A percentile compares a stretch with the other conserved stretches of the same genome.
phyloP scores from a whole-genome alignment of 345 rosid species.

The Sisymbrium irio region DNA sequence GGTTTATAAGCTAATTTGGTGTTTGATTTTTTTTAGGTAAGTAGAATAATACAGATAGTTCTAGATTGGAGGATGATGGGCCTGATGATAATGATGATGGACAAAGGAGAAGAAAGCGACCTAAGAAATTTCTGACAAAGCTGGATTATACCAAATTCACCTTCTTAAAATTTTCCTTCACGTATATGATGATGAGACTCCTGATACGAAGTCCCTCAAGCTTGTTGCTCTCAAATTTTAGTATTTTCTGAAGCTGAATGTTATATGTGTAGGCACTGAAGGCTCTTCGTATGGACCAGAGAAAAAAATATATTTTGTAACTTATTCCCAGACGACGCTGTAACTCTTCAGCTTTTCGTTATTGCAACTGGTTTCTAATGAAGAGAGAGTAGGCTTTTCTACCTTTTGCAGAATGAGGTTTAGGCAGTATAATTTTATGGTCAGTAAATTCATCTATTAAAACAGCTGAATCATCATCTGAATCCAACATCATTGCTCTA shows the following conservation, averaged over 20 bases:
- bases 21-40: slow-evolving; percentile 43
- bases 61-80: slow-evolving; percentile 79
- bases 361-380: slow-evolving; percentile 48
- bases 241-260: slow-evolving; percentile 73
- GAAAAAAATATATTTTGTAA: slow-evolving; percentile 74
- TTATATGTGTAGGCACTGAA: slow-evolving; percentile 77
- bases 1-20: slow-evolving; percentile 21
- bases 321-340: slow-evolving; percentile 83
- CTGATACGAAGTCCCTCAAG: slow-evolving; percentile 60
- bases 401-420: slow-evolving; percentile 56
- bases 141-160: slow-evolving; percentile 69
- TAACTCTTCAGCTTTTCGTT: slow-evolving; percentile 57
- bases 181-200: slow-evolving; percentile 61
- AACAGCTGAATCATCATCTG: slow-evolving; percentile 38
- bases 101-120: slow-evolving; percentile 85
- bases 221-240: slow-evolving; percentile 80
- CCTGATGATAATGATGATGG: slow-evolving; percentile 92
- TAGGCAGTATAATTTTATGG: slow-evolving; percentile 41
- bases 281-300: slow-evolving; percentile 69
- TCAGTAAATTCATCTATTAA: slow-evolving; percentile 43
- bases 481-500: slow-evolving; percentile 34
- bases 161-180: slow-evolving; percentile 73
- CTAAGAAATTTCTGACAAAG: slow-evolving; percentile 73
- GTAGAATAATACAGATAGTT: slow-evolving; percentile 53
- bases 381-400: slow-evolving; percentile 45